Conservation (phyloP, 2,329 filamentous ascomycete genomes). For the Leptographium wingfieldii region DNA sequence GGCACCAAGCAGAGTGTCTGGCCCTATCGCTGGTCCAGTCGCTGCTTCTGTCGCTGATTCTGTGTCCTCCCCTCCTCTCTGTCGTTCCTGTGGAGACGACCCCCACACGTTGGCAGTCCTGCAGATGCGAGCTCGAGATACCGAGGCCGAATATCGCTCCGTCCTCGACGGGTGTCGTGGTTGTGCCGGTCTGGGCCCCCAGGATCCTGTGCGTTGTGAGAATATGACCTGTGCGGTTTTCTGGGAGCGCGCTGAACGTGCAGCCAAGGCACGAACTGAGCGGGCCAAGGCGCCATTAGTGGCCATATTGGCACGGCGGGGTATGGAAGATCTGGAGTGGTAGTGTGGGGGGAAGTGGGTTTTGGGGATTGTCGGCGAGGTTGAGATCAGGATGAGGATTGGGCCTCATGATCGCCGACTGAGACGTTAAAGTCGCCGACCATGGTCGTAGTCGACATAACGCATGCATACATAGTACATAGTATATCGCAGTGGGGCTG, state of each 20-base stretch:
- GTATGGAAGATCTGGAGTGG: constrained; percentile 22
- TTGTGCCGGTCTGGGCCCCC: constrained; percentile 60
- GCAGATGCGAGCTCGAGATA: constrained; percentile 44
- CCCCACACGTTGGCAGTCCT: constrained; percentile 52
- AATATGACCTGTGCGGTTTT: constrained; percentile 90
- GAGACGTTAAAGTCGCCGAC: too few relatives aligned
- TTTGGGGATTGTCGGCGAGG: background rate
- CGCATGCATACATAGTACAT: too few relatives aligned
- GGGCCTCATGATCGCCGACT: too few relatives aligned
- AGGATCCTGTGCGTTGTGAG: constrained; percentile 75
- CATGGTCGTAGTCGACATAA: too few relatives aligned
- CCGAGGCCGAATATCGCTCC: constrained; percentile 51
- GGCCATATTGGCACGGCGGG: constrained; percentile 18
- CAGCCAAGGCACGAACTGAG: constrained; percentile 30
- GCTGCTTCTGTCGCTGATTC: background rate
- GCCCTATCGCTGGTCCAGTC: constrained; percentile 5
- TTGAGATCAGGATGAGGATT: too few relatives aligned
- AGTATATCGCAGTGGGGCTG: too few relatives aligned
- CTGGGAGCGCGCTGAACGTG: constrained; percentile 60
- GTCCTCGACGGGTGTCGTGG: constrained; percentile 63
- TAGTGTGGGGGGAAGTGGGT: background rate
- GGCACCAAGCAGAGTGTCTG: background rate
- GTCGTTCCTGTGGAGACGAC: constrained; percentile 42
- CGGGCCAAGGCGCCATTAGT: constrained; percentile 24
- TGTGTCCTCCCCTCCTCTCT: constrained; percentile 27